A percentile compares a stretch with the other conserved stretches of the same genome.
Evolutionary conservation across 352 stramenopile species (phyloP).

Genomic region (Globisporangium nodosum): DNA sequence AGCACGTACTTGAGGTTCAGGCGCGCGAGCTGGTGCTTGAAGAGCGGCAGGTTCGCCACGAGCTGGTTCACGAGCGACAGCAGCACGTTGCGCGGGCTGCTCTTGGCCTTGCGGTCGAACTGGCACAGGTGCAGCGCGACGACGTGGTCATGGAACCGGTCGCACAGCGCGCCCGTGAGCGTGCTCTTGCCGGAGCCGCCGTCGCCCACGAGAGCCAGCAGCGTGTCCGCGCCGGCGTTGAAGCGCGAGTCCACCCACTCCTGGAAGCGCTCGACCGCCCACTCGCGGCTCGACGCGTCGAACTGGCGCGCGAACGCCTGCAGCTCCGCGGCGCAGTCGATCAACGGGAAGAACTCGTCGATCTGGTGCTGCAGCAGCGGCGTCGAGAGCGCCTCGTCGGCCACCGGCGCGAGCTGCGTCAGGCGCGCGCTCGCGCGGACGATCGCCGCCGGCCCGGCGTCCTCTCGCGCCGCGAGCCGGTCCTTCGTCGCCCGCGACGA

Average conservation of each 20-base stretch:
- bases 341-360: conserved; percentile 75
- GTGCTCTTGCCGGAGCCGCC: conserved; percentile 68
- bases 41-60: conserved; percentile 50
- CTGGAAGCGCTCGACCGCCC: conserved; percentile 61
- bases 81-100: conserved; percentile 60
- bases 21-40: conserved; percentile 77
- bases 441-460: conserved; percentile 17
- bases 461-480: conserved; percentile 28
- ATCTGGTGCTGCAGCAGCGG: conserved; percentile 64
- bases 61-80: conserved; percentile 81
- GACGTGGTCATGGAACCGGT: conserved; percentile 52
- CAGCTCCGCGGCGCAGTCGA: conserved; percentile 59
- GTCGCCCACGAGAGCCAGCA: conserved; percentile 68
- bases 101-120: conserved; percentile 76
- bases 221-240: conserved; percentile 44
- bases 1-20: conserved; percentile 82
- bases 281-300: conserved; percentile 48
- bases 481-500: conserved; percentile 45
- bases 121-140: conserved; percentile 66
- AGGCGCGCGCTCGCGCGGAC: conserved; percentile 32
- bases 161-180: conserved; percentile 41
- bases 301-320: conserved; percentile 31
- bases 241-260: conserved; percentile 74
- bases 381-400: conserved; percentile 60
- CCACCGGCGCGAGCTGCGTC: conserved; percentile 60